Percentiles rank a stretch among this genome's conserved stretches.
These are phyloP conservation scores for Suillus sp. DNA, from an alignment of 768 basidiomycete species.

Conservation along the genomic window DNA sequence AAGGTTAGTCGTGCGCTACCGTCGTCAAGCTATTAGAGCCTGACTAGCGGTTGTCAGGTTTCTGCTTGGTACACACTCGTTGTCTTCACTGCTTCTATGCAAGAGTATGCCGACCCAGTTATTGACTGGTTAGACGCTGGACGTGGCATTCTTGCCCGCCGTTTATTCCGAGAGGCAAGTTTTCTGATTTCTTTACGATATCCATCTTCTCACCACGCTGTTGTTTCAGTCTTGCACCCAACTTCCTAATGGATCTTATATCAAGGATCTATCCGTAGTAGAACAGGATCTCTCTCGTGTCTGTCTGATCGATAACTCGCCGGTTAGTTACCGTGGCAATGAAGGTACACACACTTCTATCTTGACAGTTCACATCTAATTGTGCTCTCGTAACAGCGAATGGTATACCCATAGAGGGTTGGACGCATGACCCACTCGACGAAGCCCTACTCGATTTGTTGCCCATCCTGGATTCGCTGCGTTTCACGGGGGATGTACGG, in stretches of 20 bases:
- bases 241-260: constrained; percentile 90
- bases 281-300: constrained; percentile 91
- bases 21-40: not conserved
- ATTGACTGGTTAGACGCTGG: constrained; percentile 99
- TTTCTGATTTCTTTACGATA: not conserved
- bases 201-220: constrained; percentile 10
- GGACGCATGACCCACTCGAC: constrained; percentile 97
- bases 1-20: constrained; percentile 53
- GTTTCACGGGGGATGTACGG: constrained; percentile 95
- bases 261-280: constrained; percentile 87
- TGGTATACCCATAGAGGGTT: constrained; percentile 98
- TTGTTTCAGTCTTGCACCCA: constrained; percentile 81
- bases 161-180: constrained; percentile 90
- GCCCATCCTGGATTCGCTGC: constrained; percentile 92
- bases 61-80: constrained; percentile 98
- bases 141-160: constrained; percentile 83
- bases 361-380: constrained; percentile 2
- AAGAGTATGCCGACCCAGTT: constrained; percentile 99
- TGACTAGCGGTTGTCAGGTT: constrained; percentile 56
- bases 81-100: constrained; percentile 98
- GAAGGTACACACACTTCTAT: constrained; percentile 62
- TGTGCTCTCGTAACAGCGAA: constrained; percentile 61
- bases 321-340: constrained; percentile 87
- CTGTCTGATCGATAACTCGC: constrained; percentile 95
- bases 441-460: constrained; percentile 95